Base-by-base conservation (phyloP, 1,284 basidiomycete species). In the Apiotrichum laibachii region DNA sequence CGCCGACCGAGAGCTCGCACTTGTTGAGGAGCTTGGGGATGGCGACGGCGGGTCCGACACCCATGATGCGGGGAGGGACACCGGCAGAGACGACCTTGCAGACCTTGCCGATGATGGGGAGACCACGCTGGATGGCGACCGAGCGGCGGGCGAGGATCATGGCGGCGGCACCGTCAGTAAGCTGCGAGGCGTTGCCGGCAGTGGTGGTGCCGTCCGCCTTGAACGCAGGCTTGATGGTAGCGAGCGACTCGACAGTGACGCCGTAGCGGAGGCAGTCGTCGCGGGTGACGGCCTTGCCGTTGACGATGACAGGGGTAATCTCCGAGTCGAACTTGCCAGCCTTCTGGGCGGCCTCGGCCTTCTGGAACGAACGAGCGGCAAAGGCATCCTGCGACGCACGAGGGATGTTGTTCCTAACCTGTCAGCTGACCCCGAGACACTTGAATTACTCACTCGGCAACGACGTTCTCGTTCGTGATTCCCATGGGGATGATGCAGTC, bases 401-500 rank as follows among this genome's bases (percentile, higher is more conserved):
- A 46, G 87, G 80, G 72, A 97, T 84, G 65, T 82, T 81, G 79
- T 58, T 37, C 18, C 53, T 55, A 22, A 1, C 22, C 82, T 81
- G 79, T 82, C 79, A 21, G 92, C 90, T 2, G 9, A 22, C 16
- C 6, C 19, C n/a, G 42, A 1, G 22, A 4, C 16, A 8, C 16
- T 18, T 19, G 15, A 3, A 56, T 50, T 52, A 56, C 53, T 52
- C 37, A 54, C 62, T 63, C 62, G 7, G 82, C 79, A 21, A 92
- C 91, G 64, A 67, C 92, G 73, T 95, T 96, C 81, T 96, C 93
- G 44, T 90, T 93, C 44, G 92, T 93, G 79, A 90, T 87, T 61
- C 92, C 91, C 91, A 93, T 94, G 57, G 92, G 92, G 61, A 93
- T 81, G 21, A 92, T 82, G 78, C 92, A 95, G 81, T 96, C 92